Evolutionary conservation across 2,329 filamentous ascomycete species (phyloP).

Genomic region (Westerdykella ornata): DNA sequence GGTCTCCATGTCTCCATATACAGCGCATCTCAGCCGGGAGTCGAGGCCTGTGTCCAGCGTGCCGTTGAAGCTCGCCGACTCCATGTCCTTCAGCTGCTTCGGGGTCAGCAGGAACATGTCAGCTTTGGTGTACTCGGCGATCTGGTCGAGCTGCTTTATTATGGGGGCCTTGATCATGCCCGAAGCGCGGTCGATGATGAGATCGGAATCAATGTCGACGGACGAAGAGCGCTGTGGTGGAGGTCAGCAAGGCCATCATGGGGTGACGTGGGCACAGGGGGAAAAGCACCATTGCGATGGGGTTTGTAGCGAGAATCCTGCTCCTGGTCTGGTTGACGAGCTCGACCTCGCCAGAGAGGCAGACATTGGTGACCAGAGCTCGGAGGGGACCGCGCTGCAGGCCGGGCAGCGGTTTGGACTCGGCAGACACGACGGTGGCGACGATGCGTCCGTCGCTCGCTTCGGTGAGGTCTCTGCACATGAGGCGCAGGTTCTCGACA

Average conservation of each 20-base stretch:
- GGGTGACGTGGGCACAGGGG: constrained; percentile 2
- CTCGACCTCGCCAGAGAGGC: constrained; percentile 80
- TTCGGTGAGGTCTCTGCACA: constrained; percentile 77
- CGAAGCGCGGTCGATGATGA: constrained; percentile 70
- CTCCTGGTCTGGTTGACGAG: constrained; percentile 84
- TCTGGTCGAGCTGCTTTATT: constrained; percentile 76
- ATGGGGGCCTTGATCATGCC: constrained; percentile 68
- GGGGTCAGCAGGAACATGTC: constrained; percentile 95
- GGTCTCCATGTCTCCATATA: constrained; percentile 92
- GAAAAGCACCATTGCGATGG: constrained; percentile 75
- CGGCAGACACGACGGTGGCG: constrained; percentile 75
- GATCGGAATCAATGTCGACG: constrained; percentile 85
- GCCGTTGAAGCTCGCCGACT: constrained; percentile 69
- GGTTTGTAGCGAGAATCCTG: constrained; percentile 83
- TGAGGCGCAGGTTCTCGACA: constrained; percentile 66
- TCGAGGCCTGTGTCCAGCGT: constrained; percentile 72
- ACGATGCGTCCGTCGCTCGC: constrained; percentile 59
- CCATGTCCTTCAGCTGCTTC: constrained; percentile 65
- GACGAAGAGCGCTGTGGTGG: constrained; percentile 71
- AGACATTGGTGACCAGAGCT: constrained; percentile 68
- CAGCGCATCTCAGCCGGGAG: constrained; percentile 83
- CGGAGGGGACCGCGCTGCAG: constrained; percentile 46
- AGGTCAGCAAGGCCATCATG: constrained; percentile 19
- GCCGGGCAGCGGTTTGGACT: constrained; percentile 57
- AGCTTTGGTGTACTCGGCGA: constrained; percentile 82